These are phyloP conservation scores for Schizophyllum commune DNA, from an alignment of 1,284 basidiomycete species.

Conservation along the genomic window DNA sequence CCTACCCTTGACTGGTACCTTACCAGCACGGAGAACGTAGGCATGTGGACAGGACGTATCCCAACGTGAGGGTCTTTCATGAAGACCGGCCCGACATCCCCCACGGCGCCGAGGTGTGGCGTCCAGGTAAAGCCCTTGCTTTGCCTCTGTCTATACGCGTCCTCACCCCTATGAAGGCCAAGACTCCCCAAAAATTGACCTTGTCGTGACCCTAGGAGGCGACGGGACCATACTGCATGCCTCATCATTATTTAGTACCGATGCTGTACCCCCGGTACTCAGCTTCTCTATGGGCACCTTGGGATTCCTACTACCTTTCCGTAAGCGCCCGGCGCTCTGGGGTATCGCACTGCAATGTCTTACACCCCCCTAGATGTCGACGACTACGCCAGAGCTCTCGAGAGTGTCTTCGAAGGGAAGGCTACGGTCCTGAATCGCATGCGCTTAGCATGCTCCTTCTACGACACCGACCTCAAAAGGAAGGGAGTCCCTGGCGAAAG, in stretches of 20 bases:
- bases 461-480: constrained; percentile 49
- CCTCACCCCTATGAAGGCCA: constrained; percentile 25
- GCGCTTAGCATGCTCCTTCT: constrained; percentile 78
- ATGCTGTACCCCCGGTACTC: constrained; percentile 88
- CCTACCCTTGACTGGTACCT: not conserved
- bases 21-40: constrained; percentile 25
- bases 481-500: constrained; percentile 52
- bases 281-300: constrained; percentile 96
- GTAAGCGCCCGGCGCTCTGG: constrained; percentile 37
- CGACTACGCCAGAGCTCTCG: constrained; percentile 72
- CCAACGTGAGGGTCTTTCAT: constrained; percentile 67
- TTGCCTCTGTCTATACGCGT: constrained; percentile 5
- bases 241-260: constrained; percentile 83
- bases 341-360: not conserved
- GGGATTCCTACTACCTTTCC: constrained; percentile 91
- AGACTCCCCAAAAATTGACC: constrained; percentile 59
- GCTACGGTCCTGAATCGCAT: constrained; percentile 82
- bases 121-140: constrained; percentile 36
- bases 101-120: constrained; percentile 56
- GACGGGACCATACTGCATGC: constrained; percentile 96
- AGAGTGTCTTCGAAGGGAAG: constrained; percentile 66
- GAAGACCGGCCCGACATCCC: constrained; percentile 67
- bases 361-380: constrained; percentile 56
- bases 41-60: constrained; percentile 58
- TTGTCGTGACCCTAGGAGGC: constrained; percentile 89